A percentile compares a stretch with the other conserved stretches of the same genome.
Evolutionary conservation across 208 protist species (phyloP).

Genomic region (Trypanosomatidae sp.): DNA sequence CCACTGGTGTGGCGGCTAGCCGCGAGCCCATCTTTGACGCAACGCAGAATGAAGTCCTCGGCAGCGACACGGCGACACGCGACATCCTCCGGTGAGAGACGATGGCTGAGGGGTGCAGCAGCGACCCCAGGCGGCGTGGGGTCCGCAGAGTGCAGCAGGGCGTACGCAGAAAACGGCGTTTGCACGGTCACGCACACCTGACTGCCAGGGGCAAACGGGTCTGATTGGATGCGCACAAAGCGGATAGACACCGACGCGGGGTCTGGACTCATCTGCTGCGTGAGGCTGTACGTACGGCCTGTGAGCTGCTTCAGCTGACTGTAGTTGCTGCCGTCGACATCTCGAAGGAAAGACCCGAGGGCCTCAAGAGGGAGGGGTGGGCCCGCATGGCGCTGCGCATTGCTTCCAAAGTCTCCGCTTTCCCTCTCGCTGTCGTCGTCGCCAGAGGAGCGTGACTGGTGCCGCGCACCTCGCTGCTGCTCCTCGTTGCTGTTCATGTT

Average conservation of each 20-base stretch:
- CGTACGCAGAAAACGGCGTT: constrained; percentile 15
- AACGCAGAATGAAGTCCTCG: constrained; percentile 68
- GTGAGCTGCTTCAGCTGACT: constrained; percentile 58
- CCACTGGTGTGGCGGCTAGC: constrained; percentile 11
- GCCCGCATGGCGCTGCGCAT: background rate
- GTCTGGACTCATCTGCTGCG: constrained; percentile 4
- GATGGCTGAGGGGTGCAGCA: background rate
- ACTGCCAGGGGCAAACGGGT: constrained; percentile 81
- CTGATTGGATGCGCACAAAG: constrained; percentile 58
- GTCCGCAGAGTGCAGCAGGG: constrained; percentile 2
- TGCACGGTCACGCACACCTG: constrained; percentile 44
- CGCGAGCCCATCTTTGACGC: constrained; percentile 25
- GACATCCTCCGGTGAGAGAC: constrained; percentile 5
- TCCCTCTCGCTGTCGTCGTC: constrained; percentile 13
- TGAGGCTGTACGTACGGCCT: constrained; percentile 33
- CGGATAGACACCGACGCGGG: constrained; percentile 15
- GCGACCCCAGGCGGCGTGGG: background rate
- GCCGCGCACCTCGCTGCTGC: constrained; percentile 1
- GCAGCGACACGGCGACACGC: constrained; percentile 46
- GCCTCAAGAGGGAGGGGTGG: constrained; percentile 3
- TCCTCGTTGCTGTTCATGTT: background rate
- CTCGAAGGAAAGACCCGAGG: constrained; percentile 34
- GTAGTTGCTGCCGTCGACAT: constrained; percentile 55
- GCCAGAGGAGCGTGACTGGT: constrained; percentile 1
- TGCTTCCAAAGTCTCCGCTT: background rate